These are phyloP conservation scores for Coemansia sp. DNA, from an alignment of 192 early-diverging fungal species.

Conservation along the genomic window DNA sequence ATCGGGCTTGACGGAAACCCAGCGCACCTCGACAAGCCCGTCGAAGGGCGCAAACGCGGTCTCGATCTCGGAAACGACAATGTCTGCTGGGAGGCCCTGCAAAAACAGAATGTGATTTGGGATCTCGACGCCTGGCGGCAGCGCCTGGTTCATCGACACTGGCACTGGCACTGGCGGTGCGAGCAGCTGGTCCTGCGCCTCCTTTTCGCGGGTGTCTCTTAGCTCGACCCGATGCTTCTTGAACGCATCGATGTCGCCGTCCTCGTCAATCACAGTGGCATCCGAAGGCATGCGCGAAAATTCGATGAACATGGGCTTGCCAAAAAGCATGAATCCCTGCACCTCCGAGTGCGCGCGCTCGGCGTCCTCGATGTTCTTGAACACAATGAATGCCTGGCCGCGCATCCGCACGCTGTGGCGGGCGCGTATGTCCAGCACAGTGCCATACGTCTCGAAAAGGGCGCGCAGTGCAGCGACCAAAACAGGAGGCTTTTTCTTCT, in stretches of 20 bases:
- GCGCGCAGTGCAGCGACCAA: conserved; percentile 70
- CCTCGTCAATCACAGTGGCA: conserved; percentile 57
- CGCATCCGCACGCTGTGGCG: conserved; percentile 79
- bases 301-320: conserved; percentile 69
- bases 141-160: conserved; percentile 2
- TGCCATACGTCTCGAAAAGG: conserved; percentile 81
- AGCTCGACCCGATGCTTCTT: conserved; percentile 20
- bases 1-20: conserved; percentile 84
- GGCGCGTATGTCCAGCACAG: conserved; percentile 76
- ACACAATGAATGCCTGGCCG: conserved; percentile 94
- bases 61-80: conserved; percentile 70
- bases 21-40: conserved; percentile 95
- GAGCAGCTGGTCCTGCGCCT: conserved; percentile 5
- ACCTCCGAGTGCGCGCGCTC: conserved; percentile 75
- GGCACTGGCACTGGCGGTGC: not conserved
- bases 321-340: conserved; percentile 80
- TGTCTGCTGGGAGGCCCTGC: conserved; percentile 76
- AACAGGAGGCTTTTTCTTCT: conserved; percentile 67
- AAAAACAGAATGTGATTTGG: conserved; percentile 95
- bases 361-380: conserved; percentile 68
- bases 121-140: conserved; percentile 73
- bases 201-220: conserved; percentile 19
- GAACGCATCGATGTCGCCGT: conserved; percentile 54
- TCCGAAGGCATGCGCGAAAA: conserved; percentile 35
- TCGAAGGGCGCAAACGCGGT: conserved; percentile 56